Base-by-base conservation (phyloP, 148 eudicot species). In the Silene conica region DNA sequence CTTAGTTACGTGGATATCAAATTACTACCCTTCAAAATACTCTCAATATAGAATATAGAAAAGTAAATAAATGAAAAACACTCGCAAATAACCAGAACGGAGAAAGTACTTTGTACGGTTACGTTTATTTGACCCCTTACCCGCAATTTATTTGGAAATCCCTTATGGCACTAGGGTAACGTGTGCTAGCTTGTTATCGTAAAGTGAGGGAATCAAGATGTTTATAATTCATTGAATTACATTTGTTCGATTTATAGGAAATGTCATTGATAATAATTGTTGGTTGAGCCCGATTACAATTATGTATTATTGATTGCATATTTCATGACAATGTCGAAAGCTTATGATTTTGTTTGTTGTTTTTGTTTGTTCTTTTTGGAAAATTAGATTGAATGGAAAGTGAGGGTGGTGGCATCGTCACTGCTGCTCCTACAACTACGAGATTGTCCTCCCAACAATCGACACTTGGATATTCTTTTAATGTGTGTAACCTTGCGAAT, bases 371-470 rank as follows among this genome's bases (percentile, higher is more conserved):
- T 2, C n/a, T 5, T 41, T 38, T 43, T 15, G 69, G 74, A 60
- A 9, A 60, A 67, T 67, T 70, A 73, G 76, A 54, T 77, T 75
- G 70, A 80, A 85, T 85, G 85, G 87, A 85, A 69, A 76, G 79
- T 72, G 74, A 68, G 34, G 83, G 83, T 54, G 82, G 81, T 80
- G 77, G 78, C 67, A 58, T 69, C 63, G 80, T 69, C 31, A 54
- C 64, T 76, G 79, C 72, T 76, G 60, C 68, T 60, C 43, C 80
- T 64, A 38, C 54, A 58, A 56, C 83, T 48, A 23, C 48, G 66
- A 69, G 80, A 57, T 61, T 79, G 63, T 50, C 64, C 25, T 58
- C 82, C 5, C 77, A 72, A 62, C 81, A 69, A 67, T 74, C 83
- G 4, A 71, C 86, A 6, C 81, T 83, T 52, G 74, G 81, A 9